These are phyloP conservation scores for Adansonia grandidieri DNA, from an alignment of 441 rosid genomes.

Conservation along the genomic window DNA sequence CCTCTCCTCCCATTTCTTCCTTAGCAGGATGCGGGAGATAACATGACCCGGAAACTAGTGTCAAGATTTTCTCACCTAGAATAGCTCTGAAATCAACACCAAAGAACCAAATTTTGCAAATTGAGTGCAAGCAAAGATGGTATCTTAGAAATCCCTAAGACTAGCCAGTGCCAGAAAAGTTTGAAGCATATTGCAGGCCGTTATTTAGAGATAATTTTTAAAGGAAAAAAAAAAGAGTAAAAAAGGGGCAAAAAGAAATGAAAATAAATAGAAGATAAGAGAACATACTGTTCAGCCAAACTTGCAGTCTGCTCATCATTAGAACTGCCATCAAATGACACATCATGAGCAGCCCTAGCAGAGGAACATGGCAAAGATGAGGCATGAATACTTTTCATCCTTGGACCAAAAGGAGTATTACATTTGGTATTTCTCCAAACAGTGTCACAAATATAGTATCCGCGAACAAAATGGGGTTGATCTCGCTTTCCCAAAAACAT, in stretches of 20 bases:
- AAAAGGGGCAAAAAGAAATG: neutral
- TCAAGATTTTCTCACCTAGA: slow-evolving; percentile 43
- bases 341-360: slow-evolving; percentile 60
- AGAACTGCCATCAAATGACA: slow-evolving; percentile 59
- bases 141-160: neutral
- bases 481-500: slow-evolving; percentile 47
- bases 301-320: slow-evolving; percentile 45
- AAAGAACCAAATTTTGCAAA: neutral
- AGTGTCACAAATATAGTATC: slow-evolving; percentile 39
- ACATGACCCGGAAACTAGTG: slow-evolving; percentile 62
- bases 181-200: neutral
- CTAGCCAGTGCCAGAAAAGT: neutral
- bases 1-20: slow-evolving; percentile 74
- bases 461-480: slow-evolving; percentile 33
- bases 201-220: neutral
- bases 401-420: slow-evolving; percentile 36
- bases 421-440: slow-evolving; percentile 33
- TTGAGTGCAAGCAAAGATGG: neutral
- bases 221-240: neutral
- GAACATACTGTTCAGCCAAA: slow-evolving; percentile 58
- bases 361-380: slow-evolving; percentile 48
- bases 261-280: slow-evolving; percentile 26
- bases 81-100: slow-evolving; percentile 35
- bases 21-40: slow-evolving; percentile 76
- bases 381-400: slow-evolving; percentile 45